These are phyloP conservation scores for Lolium rigidum DNA, from an alignment of 176 grass and related monocot genomes.

Conservation along the genomic window DNA sequence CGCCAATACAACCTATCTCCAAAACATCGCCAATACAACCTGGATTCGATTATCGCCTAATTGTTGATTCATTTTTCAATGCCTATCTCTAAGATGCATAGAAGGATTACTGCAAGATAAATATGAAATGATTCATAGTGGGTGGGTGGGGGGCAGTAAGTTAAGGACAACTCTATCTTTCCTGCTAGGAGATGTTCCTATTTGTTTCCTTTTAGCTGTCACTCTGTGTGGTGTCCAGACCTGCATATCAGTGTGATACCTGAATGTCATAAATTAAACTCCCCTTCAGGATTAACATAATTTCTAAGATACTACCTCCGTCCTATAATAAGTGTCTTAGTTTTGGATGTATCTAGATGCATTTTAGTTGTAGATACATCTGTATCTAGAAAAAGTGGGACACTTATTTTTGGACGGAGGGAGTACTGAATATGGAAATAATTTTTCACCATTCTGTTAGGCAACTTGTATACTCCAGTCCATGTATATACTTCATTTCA, in stretches of 20 bases:
- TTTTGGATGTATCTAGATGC: no score
- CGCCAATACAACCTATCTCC: not conserved
- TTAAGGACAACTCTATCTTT: not conserved
- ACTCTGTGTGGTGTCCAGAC: not conserved
- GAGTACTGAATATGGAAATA: constrained; percentile 4
- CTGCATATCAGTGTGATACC: constrained; percentile 28
- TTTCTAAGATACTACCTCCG: not conserved
- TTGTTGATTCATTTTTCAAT: not conserved
- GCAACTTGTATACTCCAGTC: constrained; percentile 10
- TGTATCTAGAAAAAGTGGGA: no score
- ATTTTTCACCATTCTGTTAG: constrained; percentile 24
- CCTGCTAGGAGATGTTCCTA: not conserved
- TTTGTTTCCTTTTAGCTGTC: not conserved
- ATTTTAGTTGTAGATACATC: no score
- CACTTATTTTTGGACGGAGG: no score
- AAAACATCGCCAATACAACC: not conserved
- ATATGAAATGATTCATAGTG: not conserved
- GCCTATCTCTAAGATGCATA: not conserved
- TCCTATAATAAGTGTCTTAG: no score
- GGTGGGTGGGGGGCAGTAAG: no score
- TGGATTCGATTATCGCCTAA: not conserved
- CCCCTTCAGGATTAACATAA: not conserved
- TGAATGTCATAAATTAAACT: not conserved
- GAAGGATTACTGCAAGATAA: not conserved
- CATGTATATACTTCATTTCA: not conserved